These are phyloP conservation scores for Nothomitra cinnamomea DNA, from an alignment of 2,329 filamentous ascomycete genomes.

Conservation along the genomic window DNA sequence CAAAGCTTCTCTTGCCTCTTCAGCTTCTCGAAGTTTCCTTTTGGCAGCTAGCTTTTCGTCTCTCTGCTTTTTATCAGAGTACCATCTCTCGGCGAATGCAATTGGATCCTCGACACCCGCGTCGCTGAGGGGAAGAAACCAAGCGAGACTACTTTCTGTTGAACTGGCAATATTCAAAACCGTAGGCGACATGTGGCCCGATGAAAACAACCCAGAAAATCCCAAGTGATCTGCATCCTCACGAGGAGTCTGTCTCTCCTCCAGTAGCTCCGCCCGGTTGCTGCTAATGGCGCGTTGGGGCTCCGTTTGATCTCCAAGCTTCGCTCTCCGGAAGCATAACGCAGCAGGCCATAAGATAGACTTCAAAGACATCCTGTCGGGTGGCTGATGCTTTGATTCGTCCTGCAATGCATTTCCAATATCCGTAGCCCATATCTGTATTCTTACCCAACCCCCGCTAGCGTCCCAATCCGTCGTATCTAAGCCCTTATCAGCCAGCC, in stretches of 20 bases:
- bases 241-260: neutral
- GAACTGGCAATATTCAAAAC: neutral
- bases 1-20: conserved; percentile 20
- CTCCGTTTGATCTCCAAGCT: neutral
- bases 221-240: neutral
- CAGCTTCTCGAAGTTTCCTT: conserved; percentile 32
- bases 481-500: conserved; percentile 5
- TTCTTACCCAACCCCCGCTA: conserved; percentile 1
- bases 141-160: neutral
- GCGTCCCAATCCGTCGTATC: neutral
- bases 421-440: conserved; percentile 2
- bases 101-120: conserved; percentile 21
- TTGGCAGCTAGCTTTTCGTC: conserved; percentile 32
- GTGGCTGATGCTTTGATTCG: neutral
- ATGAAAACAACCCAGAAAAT: neutral
- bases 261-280: neutral
- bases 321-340: conserved; percentile 4
- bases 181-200: neutral
- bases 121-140: neutral
- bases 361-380: neutral
- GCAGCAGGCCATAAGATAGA: conserved; percentile 4
- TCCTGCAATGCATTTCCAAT: neutral
- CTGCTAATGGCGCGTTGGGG: neutral
- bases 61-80: conserved; percentile 16
- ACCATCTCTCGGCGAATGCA: conserved; percentile 26